Conservation (phyloP, 2,329 filamentous ascomycete species). For the Fusarium veterinarium region DNA sequence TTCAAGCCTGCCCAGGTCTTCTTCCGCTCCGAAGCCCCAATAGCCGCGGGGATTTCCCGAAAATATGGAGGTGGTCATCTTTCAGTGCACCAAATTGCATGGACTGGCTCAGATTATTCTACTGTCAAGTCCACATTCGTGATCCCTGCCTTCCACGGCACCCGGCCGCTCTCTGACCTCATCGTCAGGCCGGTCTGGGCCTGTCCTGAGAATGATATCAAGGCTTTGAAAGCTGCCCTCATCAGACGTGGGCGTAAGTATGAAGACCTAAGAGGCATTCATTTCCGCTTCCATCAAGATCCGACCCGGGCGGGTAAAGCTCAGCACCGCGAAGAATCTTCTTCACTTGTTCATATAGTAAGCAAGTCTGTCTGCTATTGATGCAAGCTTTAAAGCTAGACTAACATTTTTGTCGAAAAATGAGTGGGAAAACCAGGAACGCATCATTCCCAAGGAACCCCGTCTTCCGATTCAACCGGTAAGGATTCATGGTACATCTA, state of each 20-base stretch:
- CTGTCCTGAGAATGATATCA: not conserved
- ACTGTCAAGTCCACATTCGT: not conserved
- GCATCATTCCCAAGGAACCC: not conserved
- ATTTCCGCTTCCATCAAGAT: not conserved
- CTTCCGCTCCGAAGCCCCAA: not conserved
- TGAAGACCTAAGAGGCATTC: not conserved
- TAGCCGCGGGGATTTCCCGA: not conserved
- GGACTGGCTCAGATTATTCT: not conserved
- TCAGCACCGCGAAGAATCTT: not conserved
- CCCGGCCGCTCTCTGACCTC: not conserved
- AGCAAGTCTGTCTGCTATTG: not conserved
- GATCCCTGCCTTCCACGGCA: not conserved
- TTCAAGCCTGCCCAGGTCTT: constrained; percentile 12
- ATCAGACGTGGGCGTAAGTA: not conserved
- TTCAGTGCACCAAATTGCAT: not conserved
- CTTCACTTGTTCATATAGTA: not conserved
- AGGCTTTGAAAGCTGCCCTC: not conserved
- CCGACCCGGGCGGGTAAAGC: not conserved
- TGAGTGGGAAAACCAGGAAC: not conserved
- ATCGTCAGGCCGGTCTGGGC: not conserved
- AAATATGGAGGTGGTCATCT: accelerated
- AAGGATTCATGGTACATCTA: not conserved
- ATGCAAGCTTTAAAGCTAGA: not conserved
- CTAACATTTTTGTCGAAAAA: not conserved
- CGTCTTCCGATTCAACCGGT: not conserved